These are phyloP conservation scores for Exophiala oligosperma DNA, from an alignment of 2,329 filamentous ascomycete genomes.

Conservation along the genomic window DNA sequence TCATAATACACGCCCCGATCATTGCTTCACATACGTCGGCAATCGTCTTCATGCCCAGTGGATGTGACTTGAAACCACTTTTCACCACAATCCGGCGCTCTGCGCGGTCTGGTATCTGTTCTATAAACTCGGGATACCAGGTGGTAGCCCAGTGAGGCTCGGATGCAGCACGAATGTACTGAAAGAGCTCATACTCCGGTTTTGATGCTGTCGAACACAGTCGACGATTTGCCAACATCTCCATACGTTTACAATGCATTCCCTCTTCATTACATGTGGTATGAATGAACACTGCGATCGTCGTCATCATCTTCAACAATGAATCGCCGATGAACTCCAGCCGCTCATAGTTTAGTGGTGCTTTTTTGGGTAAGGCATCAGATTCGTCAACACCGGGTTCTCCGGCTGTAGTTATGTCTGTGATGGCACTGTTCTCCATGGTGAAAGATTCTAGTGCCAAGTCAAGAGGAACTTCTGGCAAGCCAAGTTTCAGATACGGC, in stretches of 20 bases:
- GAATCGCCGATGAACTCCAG: constrained; percentile 92
- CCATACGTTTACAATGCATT: constrained; percentile 88
- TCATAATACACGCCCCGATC: constrained; percentile 78
- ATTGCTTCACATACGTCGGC: constrained; percentile 94
- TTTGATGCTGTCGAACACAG: constrained; percentile 75
- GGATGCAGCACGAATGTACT: constrained; percentile 71
- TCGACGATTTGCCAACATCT: constrained; percentile 87
- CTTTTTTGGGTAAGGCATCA: constrained; percentile 53
- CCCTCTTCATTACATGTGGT: constrained; percentile 78
- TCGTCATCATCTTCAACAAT: constrained; percentile 94
- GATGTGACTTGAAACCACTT: constrained; percentile 53
- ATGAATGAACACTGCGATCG: constrained; percentile 77
- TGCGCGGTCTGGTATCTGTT: constrained; percentile 70
- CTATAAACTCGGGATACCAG: constrained; percentile 86
- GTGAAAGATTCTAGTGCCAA: constrained; percentile 87
- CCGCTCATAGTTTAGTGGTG: constrained; percentile 93
- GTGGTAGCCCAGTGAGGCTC: constrained; percentile 68
- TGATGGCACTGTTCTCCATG: constrained; percentile 84
- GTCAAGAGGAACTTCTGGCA: constrained; percentile 61
- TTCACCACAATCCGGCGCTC: constrained; percentile 33
- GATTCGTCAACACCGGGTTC: constrained; percentile 41
- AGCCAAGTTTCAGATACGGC: constrained; percentile 63
- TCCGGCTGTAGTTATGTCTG: constrained; percentile 67
- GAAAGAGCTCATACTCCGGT: constrained; percentile 60
- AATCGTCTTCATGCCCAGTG: constrained; percentile 81